phyloP scores from a whole-genome alignment of 2,329 filamentous ascomycete species.

The Magnaporthiopsis rhizophila region DNA sequence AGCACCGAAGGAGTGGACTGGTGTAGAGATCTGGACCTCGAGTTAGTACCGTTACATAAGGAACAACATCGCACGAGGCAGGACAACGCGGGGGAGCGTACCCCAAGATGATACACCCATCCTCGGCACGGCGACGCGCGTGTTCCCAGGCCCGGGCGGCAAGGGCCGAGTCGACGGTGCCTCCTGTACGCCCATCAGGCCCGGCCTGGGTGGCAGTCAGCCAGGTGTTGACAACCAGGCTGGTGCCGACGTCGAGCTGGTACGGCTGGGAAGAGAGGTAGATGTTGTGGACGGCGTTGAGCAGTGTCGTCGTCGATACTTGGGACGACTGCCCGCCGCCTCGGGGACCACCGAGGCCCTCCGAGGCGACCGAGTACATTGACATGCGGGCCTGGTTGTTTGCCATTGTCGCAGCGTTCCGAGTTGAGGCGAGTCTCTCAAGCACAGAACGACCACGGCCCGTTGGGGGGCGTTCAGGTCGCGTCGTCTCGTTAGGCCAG shows the following conservation, averaged over 20 bases:
- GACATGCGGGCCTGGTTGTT: conserved; percentile 48
- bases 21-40: conserved; percentile 64
- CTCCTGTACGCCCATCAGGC: conserved; percentile 60
- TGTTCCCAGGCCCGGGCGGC: conserved; percentile 90
- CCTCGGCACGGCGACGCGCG: conserved; percentile 85
- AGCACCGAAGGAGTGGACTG: conserved; percentile 80
- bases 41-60: background rate
- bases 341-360: conserved; percentile 50
- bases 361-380: conserved; percentile 60
- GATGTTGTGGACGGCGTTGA: conserved; percentile 86
- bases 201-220: conserved; percentile 68
- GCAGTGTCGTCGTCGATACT: conserved; percentile 83
- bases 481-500: background rate
- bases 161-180: conserved; percentile 72
- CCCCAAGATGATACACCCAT: conserved; percentile 87
- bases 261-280: conserved; percentile 81
- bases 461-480: background rate
- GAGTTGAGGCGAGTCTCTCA: background rate
- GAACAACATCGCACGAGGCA: background rate
- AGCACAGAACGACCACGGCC: background rate
- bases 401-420: conserved; percentile 37
- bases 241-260: conserved; percentile 79
- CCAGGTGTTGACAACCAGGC: conserved; percentile 93
- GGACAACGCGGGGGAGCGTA: conserved; percentile 33
- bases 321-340: conserved; percentile 62